These are phyloP conservation scores for Lodderomyces parapsilosis DNA, from an alignment of 1,139 yeast species.

Conservation along the genomic window DNA sequence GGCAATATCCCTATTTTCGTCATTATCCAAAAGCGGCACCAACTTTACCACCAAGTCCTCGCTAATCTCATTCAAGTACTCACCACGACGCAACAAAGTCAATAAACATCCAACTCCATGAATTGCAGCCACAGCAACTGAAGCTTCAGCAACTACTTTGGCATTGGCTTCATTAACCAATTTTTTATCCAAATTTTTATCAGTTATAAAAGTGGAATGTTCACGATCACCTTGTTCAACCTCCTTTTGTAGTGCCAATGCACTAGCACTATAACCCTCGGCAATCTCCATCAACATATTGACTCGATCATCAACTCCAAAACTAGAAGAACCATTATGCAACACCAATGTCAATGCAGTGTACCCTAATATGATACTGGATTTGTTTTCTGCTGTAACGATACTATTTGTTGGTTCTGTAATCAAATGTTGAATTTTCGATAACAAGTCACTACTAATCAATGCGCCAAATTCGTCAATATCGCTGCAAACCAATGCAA, in stretches of 20 bases:
- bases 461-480: conserved; percentile 53
- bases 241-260: conserved; percentile 31
- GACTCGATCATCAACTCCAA: conserved; percentile 48
- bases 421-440: conserved; percentile 30
- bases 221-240: conserved; percentile 45
- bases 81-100: conserved; percentile 41
- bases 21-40: conserved; percentile 43
- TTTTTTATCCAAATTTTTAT: conserved; percentile 36
- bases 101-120: conserved; percentile 50
- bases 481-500: conserved; percentile 46
- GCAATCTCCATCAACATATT: conserved; percentile 45
- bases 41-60: conserved; percentile 38
- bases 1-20: conserved; percentile 37
- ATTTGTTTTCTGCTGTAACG: conserved; percentile 39
- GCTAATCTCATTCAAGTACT: conserved; percentile 41
- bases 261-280: conserved; percentile 43
- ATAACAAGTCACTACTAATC: conserved; percentile 40
- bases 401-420: conserved; percentile 33
- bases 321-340: conserved; percentile 49
- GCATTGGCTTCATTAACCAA: conserved; percentile 35
- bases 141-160: conserved; percentile 34
- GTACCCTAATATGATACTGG: conserved; percentile 45
- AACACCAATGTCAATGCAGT: conserved; percentile 43
- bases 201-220: conserved; percentile 40
- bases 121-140: conserved; percentile 43